phyloP scores from a whole-genome alignment of 768 basidiomycete species.

The Russula vinacea region DNA sequence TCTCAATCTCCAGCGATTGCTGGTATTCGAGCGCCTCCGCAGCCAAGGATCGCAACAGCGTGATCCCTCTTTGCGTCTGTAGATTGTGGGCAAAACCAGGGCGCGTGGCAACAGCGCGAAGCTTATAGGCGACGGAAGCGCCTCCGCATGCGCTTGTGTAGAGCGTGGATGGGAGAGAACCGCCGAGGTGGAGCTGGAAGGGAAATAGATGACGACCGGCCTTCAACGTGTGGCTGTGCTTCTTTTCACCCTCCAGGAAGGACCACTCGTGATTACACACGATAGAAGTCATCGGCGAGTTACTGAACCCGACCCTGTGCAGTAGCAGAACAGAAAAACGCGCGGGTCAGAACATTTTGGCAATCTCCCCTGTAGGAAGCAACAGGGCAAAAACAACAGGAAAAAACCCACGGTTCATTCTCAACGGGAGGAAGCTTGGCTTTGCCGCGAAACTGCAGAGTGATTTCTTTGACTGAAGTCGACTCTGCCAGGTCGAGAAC shows the following conservation, averaged over 20 bases:
- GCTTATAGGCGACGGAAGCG: conserved; percentile 79
- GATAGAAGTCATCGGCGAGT: conserved; percentile 51
- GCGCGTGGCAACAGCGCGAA: conserved; percentile 79
- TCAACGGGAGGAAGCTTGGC: conserved; percentile 61
- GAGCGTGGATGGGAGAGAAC: conserved; percentile 78
- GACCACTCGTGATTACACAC: conserved; percentile 88
- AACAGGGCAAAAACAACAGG: conserved; percentile 36
- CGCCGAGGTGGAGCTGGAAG: conserved; percentile 83
- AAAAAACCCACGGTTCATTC: conserved; percentile 55
- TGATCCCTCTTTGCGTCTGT: conserved; percentile 56
- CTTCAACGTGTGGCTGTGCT: conserved; percentile 83
- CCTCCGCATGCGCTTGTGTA: conserved; percentile 52
- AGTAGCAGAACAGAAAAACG: neutral
- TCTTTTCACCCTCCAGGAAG: conserved; percentile 81
- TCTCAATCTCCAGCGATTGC: conserved; percentile 92
- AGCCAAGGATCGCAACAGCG: conserved; percentile 69
- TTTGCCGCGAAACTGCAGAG: conserved; percentile 81
- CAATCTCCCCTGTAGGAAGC: too few species aligned
- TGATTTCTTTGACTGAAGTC: conserved; percentile 81
- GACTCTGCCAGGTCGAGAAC: conserved; percentile 76
- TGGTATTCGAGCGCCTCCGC: conserved; percentile 90
- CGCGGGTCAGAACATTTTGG: conserved; percentile 15
- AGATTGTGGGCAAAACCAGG: conserved; percentile 72
- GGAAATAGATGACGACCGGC: conserved; percentile 94
- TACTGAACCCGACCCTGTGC: conserved; percentile 44